These are phyloP conservation scores for Rhizoclosmatium globosum DNA, from an alignment of 192 early-diverging fungal genomes.

Conservation along the genomic window DNA sequence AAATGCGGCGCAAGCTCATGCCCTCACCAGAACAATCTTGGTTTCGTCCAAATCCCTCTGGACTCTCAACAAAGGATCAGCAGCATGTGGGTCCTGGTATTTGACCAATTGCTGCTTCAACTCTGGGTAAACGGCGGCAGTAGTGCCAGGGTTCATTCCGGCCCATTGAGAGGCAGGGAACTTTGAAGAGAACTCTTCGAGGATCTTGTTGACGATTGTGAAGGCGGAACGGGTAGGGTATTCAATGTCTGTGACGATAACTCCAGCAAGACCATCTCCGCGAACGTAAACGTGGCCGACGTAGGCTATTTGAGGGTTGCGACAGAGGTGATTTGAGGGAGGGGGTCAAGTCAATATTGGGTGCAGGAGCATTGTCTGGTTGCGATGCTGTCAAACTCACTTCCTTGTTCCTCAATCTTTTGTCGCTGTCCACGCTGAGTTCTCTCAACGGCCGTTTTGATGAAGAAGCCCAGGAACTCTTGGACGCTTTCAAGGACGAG, in stretches of 20 bases:
- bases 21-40: constrained; percentile 81
- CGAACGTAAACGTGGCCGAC: constrained; percentile 83
- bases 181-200: constrained; percentile 84
- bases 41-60: constrained; percentile 98
- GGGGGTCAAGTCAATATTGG: neutral
- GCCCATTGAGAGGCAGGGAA: constrained; percentile 62
- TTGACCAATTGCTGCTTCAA: constrained; percentile 75
- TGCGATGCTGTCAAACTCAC: constrained; percentile 48
- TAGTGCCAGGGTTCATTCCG: constrained; percentile 47
- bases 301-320: constrained; percentile 63
- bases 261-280: constrained; percentile 73
- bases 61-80: constrained; percentile 91
- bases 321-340: neutral
- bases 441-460: constrained; percentile 85
- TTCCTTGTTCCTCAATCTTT: constrained; percentile 76
- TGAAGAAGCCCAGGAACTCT: constrained; percentile 89
- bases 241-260: constrained; percentile 84
- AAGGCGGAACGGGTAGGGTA: constrained; percentile 92
- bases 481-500: constrained; percentile 58
- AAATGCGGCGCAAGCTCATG: neutral
- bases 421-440: constrained; percentile 81
- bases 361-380: neutral
- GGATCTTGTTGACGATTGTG: constrained; percentile 80
- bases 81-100: constrained; percentile 92
- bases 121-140: constrained; percentile 68